Base-by-base conservation (phyloP, 345 rosid genomes). In the Eutrema heterophyllum region DNA sequence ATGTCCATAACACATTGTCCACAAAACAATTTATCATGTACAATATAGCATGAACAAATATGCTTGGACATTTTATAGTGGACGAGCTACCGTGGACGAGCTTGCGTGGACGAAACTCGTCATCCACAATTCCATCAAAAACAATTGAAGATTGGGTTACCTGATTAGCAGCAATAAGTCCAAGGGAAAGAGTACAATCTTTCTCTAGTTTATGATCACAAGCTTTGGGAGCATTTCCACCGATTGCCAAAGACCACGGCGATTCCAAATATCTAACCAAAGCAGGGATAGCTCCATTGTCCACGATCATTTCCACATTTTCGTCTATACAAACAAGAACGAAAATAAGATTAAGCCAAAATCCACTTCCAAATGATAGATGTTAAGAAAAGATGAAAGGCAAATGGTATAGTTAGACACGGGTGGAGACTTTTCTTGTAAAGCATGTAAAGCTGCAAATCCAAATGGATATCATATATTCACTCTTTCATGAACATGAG, bases 161-260 rank as follows among this genome's bases (percentile, higher is more conserved):
- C 71, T 83, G 81, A n/a, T 82, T 65, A 1, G 90, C 88, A 55
- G 91, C 89, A 40, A 91, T 84, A 48, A 84, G 88, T 44, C 89
- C 92, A 27, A 88, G 84, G 1, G 89, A 81, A 29, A 82, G 44
- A 51, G 94, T 86, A 68, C 89, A 76, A 56, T 76, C 83, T 75
- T 81, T 91, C 81, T 86, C 87, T 30, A 88, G 85, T 49, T 84
- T 90, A 48, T 82, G 81, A 54, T 84, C 84, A 3, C 73, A 76
- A 0, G 70, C 71, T 21, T 55, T 76, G 2, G 63, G 38, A 29
- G 26, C 49, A 48, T 40, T 46, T 10, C 63, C 73, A 7, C 15
- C 70, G 12, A 59, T 62, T 29, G 30, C 45, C 30, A 2, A 59
- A 9, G 67, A 27, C 30, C 67, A 74, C 1, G 85, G 81, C 0